Conservation (phyloP, 2,329 filamentous ascomycete genomes). For the Ceratocystis harringtonii region DNA sequence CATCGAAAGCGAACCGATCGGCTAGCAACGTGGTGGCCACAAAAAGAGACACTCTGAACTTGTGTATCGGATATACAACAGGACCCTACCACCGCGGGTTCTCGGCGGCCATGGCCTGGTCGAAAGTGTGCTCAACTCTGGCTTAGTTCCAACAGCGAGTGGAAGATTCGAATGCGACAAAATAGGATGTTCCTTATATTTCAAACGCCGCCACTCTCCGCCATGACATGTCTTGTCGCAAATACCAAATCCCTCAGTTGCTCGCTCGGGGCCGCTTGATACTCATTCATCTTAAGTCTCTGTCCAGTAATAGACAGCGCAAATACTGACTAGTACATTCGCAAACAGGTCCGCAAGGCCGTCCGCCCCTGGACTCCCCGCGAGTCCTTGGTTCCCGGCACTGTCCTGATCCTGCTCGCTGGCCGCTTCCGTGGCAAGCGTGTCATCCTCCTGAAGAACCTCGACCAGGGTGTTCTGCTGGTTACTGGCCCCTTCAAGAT, state of each 20-base stretch:
- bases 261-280: background rate
- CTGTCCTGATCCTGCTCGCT: constrained; percentile 96
- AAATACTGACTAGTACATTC: constrained; percentile 13
- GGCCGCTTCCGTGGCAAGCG: constrained; percentile 99
- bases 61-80: background rate
- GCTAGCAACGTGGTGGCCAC: background rate
- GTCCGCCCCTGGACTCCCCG: constrained; percentile 77
- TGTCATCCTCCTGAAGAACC: constrained; percentile 95
- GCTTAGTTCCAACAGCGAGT: background rate
- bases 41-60: background rate
- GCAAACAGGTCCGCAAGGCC: constrained; percentile 75
- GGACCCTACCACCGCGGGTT: background rate
- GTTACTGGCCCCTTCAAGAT: constrained; percentile 99
- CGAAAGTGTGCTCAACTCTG: background rate
- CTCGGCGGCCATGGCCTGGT: background rate
- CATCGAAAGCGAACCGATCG: background rate
- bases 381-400: constrained; percentile 79
- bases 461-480: constrained; percentile 93
- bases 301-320: background rate
- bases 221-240: background rate
- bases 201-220: too few species aligned
- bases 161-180: background rate
- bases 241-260: background rate
- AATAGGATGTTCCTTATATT: background rate
- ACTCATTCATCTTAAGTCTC: background rate